phyloP scores from a whole-genome alignment of 768 basidiomycete species.

The Tylopilus sp. region DNA sequence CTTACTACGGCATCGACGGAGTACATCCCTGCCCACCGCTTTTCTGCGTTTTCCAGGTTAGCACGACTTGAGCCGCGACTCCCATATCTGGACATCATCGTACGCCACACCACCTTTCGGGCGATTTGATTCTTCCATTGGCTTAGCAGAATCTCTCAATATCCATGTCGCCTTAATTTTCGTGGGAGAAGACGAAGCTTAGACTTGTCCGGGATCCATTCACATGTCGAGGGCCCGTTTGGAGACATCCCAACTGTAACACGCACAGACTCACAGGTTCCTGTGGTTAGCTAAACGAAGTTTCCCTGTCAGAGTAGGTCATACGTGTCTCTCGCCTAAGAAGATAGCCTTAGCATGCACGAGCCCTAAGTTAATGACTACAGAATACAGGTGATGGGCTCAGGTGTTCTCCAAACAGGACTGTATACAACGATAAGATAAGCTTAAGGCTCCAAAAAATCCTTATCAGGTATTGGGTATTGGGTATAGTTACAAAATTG shows the following conservation, averaged over 20 bases:
- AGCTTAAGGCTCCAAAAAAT: no score
- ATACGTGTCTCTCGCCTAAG: conserved; percentile 11
- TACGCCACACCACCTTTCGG: neutral
- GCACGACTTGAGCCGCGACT: no score
- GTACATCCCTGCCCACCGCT: no score
- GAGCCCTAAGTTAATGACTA: no score
- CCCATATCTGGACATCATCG: no score
- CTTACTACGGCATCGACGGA: no score
- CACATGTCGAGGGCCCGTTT: conserved; percentile 13
- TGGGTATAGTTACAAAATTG: no score
- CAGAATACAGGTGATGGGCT: no score
- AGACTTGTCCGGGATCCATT: conserved; percentile 12
- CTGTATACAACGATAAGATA: no score
- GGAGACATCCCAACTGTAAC: conserved; percentile 5
- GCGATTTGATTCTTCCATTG: neutral
- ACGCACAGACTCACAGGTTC: conserved; percentile 7
- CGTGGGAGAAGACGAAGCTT: conserved; percentile 26
- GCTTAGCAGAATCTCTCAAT: conserved; percentile 5
- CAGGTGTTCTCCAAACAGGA: no score
- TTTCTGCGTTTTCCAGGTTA: no score
- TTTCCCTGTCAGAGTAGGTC: neutral
- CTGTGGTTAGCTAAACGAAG: conserved; percentile 7
- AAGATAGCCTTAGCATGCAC: conserved; percentile 1
- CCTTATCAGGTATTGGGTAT: no score
- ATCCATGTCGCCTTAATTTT: conserved; percentile 12